A percentile compares a stretch with the other conserved stretches of the same genome.
Evolutionary conservation across 768 basidiomycete species (phyloP).

Genomic region (Agrocybe praecox): DNA sequence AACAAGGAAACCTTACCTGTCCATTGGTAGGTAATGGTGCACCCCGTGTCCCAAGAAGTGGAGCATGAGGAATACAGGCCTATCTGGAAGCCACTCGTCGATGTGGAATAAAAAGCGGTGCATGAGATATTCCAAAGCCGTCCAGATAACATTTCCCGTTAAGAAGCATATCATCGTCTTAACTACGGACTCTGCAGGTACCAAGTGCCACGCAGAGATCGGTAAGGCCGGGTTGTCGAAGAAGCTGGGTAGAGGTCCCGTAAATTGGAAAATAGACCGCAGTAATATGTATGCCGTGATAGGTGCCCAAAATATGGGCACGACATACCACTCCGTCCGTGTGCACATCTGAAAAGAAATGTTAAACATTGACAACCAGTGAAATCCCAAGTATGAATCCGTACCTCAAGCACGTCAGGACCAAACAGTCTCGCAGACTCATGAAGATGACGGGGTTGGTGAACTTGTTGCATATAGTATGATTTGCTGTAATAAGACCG

Average conservation of each 20-base stretch:
- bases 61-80: conserved; percentile 72
- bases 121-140: conserved; percentile 87
- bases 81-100: conserved; percentile 86
- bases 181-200: conserved; percentile 52
- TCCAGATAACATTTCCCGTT: conserved; percentile 90
- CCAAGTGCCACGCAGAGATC: conserved; percentile 42
- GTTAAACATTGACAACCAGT: background rate
- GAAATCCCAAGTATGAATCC: conserved; percentile 14
- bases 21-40: conserved; percentile 98
- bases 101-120: conserved; percentile 99
- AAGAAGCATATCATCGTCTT: conserved; percentile 74
- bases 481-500: conserved; percentile 62
- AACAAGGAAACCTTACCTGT: conserved; percentile 49
- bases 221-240: conserved; percentile 57
- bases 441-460: conserved; percentile 89
- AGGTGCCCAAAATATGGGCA: conserved; percentile 91
- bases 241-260: conserved; percentile 68
- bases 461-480: conserved; percentile 95
- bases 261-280: conserved; percentile 84
- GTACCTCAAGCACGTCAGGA: conserved; percentile 77
- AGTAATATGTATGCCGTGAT: conserved; percentile 79
- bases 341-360: conserved; percentile 62
- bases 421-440: conserved; percentile 89
- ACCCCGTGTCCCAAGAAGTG: conserved; percentile 96
- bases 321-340: conserved; percentile 90